phyloP scores from a whole-genome alignment of 257 asterid species.

The Gynochthodes officinalis region DNA sequence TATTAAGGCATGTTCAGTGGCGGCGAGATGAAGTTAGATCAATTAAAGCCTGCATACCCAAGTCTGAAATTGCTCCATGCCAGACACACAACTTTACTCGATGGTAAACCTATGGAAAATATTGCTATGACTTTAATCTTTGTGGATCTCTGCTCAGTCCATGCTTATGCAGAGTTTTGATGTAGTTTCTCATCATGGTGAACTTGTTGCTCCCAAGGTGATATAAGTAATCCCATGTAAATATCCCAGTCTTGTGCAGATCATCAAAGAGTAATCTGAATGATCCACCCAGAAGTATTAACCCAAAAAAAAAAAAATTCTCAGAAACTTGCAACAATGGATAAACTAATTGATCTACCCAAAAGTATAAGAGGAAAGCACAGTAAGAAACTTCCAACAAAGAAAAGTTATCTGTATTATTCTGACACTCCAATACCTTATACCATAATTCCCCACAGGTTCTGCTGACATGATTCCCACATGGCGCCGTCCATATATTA shows the following conservation, averaged over 20 bases:
- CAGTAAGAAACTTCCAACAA: neutral
- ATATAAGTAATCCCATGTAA: conserved; percentile 79
- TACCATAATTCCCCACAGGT: conserved; percentile 88
- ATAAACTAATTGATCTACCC: conserved; percentile 43
- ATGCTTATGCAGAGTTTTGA: conserved; percentile 61
- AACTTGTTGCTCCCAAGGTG: conserved; percentile 79
- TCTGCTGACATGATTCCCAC: conserved; percentile 85
- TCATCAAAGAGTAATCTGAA: conserved; percentile 75
- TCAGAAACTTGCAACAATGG: conserved; percentile 41
- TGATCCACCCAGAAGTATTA: conserved; percentile 11
- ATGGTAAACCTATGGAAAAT: neutral
- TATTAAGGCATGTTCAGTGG: neutral
- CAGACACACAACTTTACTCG: neutral
- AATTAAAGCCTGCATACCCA: neutral
- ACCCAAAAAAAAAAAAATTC: neutral
- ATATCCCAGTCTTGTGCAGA: conserved; percentile 85
- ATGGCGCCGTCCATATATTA: conserved; percentile 74
- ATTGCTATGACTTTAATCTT: conserved; percentile 38
- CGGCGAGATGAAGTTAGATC: neutral
- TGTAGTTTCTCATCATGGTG: conserved; percentile 67
- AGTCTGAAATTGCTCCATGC: neutral
- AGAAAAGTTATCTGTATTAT: neutral
- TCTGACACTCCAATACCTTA: conserved; percentile 48
- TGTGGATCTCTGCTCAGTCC: conserved; percentile 77
- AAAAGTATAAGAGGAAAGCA: conserved; percentile 8